Percentiles rank a stretch among this genome's conserved stretches.
Evolutionary conservation across 208 protist genomes (phyloP).

Genomic region (Wallacemonas sp.): DNA sequence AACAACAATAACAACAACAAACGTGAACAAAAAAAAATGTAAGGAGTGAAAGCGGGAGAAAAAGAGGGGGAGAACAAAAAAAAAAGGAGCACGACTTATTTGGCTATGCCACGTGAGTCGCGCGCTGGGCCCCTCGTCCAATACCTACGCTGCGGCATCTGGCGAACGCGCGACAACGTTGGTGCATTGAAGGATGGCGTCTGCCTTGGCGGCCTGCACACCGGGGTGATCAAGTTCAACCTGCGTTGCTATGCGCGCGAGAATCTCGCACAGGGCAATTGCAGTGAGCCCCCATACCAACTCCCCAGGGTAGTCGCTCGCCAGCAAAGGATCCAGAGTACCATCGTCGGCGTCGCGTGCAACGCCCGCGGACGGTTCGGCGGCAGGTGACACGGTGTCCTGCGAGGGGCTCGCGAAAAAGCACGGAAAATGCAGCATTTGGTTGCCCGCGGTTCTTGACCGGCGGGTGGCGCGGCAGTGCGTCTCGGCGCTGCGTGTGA

Average conservation of each 20-base stretch:
- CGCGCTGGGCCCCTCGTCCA: no score
- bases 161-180: constrained; percentile 40
- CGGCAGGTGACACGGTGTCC: constrained; percentile 19
- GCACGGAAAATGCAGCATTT: constrained; percentile 56
- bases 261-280: constrained; percentile 73
- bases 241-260: constrained; percentile 50
- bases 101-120: no score
- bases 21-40: no score
- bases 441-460: constrained; percentile 35
- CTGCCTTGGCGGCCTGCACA: constrained; percentile 2
- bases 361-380: constrained; percentile 27
- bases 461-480: constrained; percentile 51
- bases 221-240: constrained; percentile 25
- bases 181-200: constrained; percentile 32
- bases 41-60: no score
- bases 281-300: constrained; percentile 86
- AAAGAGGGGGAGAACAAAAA: no score
- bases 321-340: constrained; percentile 52
- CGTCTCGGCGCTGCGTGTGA: constrained; percentile 45
- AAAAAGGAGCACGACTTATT: no score
- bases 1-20: no score
- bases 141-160: no score
- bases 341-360: constrained; percentile 39
- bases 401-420: constrained; percentile 75
- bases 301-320: constrained; percentile 72